These are phyloP conservation scores for Gaertneriomyces semiglobifer DNA, from an alignment of 192 early-diverging fungal genomes.

Conservation along the genomic window DNA sequence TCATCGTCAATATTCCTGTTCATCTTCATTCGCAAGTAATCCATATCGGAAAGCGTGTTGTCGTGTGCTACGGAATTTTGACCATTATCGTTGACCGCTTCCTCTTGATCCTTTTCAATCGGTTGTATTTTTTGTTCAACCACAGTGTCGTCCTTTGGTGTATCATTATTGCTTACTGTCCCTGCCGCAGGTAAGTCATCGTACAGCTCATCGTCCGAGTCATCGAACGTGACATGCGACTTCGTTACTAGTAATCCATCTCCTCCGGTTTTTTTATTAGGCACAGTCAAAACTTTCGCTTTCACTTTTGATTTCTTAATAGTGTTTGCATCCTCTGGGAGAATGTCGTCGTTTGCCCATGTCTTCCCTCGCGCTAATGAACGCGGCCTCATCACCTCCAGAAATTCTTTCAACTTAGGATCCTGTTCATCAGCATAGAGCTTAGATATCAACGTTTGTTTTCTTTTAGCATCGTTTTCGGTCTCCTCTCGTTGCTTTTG, in stretches of 20 bases:
- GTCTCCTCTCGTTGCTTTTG: constrained; percentile 19
- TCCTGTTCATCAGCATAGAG: constrained; percentile 63
- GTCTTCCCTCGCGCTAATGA: constrained; percentile 60
- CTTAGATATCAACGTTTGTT: constrained; percentile 45
- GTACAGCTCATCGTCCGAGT: constrained; percentile 73
- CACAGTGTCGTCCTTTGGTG: constrained; percentile 28
- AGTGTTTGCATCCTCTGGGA: constrained; percentile 9
- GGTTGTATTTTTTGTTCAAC: constrained; percentile 20
- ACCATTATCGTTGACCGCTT: not conserved
- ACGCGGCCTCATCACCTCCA: constrained; percentile 86
- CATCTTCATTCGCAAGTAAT: constrained; percentile 52
- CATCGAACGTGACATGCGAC: constrained; percentile 58
- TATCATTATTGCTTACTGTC: constrained; percentile 38
- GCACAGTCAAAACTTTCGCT: constrained; percentile 44
- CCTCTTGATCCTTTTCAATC: constrained; percentile 6
- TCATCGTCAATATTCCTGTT: constrained; percentile 31
- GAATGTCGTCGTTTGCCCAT: constrained; percentile 88
- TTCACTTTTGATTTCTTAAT: constrained; percentile 40
- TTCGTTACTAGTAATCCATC: constrained; percentile 57
- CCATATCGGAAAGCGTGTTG: constrained; percentile 46
- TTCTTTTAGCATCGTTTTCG: constrained; percentile 44
- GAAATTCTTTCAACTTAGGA: constrained; percentile 76
- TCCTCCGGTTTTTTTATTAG: constrained; percentile 60
- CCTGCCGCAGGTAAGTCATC: constrained; percentile 60
- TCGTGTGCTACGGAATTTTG: constrained; percentile 37